Conservation (phyloP, 805 yeast species). For the Ogataea philodendri region DNA sequence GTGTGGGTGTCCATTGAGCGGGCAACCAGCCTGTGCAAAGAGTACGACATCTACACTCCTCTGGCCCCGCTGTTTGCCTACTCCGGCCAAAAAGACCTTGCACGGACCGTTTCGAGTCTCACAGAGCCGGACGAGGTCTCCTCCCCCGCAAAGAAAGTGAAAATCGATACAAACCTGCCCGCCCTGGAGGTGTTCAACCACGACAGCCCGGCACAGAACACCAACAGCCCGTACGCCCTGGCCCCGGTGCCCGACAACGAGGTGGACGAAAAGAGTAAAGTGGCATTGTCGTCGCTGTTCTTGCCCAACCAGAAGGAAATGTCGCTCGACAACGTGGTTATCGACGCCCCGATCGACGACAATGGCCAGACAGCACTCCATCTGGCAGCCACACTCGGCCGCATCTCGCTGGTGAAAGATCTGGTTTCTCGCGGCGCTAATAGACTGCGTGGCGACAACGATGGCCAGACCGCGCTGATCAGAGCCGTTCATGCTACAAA, state of each 20-base stretch:
- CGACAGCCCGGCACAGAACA: conserved; percentile 39
- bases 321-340: conserved; percentile 43
- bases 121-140: conserved; percentile 23
- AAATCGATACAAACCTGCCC: conserved; percentile 17
- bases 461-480: conserved; percentile 85
- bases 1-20: conserved; percentile 69
- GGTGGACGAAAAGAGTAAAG: conserved; percentile 32
- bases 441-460: conserved; percentile 68
- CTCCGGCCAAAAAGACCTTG: conserved; percentile 47
- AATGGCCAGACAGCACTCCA: conserved; percentile 92
- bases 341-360: conserved; percentile 89
- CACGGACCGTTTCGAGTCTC: conserved; percentile 19
- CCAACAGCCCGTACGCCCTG: conserved; percentile 47
- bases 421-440: conserved; percentile 67
- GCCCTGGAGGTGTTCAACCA: conserved; percentile 35
- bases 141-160: conserved; percentile 16
- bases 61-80: conserved; percentile 49
- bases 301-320: conserved; percentile 39
- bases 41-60: conserved; percentile 55
- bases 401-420: conserved; percentile 63
- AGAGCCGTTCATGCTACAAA: conserved; percentile 83
- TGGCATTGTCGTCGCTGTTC: conserved; percentile 50
- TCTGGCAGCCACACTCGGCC: conserved; percentile 93
- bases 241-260: conserved; percentile 41
- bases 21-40: conserved; percentile 56